Percentiles rank a stretch among this genome's conserved stretches.
phyloP scores from a whole-genome alignment of 768 basidiomycete species.

The Mycena leptocephala region DNA sequence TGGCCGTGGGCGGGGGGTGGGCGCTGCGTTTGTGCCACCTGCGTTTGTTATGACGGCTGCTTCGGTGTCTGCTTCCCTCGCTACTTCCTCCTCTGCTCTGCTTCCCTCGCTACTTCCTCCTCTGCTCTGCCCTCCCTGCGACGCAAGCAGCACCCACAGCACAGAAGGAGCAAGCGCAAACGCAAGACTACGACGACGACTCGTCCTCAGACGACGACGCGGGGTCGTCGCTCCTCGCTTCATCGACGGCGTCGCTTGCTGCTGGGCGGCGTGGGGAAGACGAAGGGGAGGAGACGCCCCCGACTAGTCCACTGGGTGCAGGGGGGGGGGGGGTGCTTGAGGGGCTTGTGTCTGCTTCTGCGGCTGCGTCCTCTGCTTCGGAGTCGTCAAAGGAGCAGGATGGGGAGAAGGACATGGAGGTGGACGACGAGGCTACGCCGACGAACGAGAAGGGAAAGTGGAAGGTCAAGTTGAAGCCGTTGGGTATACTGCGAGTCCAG shows the following conservation, averaged over 20 bases:
- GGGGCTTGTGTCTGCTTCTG: not conserved
- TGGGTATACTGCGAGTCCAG: no score
- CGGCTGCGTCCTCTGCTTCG: no score
- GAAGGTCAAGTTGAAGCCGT: not conserved
- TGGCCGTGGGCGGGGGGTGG: slow-evolving; percentile 28
- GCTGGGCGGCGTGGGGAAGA: not conserved
- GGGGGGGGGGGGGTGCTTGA: not conserved
- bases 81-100: no score
- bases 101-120: no score
- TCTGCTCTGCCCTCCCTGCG: not conserved
- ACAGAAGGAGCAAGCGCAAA: no score
- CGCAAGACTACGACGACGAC: slow-evolving; percentile 5
- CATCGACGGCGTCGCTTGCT: not conserved
- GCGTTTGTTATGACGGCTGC: not conserved
- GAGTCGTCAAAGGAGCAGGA: no score
- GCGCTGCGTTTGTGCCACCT: not conserved
- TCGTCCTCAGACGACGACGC: not conserved
- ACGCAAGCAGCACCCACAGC: not conserved
- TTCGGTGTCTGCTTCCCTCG: not conserved
- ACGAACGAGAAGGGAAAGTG: not conserved
- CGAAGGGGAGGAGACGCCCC: slow-evolving; percentile 25
- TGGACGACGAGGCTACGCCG: not conserved
- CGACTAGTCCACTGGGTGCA: slow-evolving; percentile 31
- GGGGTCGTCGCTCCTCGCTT: not conserved
- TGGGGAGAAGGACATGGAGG: not conserved